These are phyloP conservation scores for Xylaria sp. DNA, from an alignment of 495 filamentous ascomycete species.

Conservation along the genomic window DNA sequence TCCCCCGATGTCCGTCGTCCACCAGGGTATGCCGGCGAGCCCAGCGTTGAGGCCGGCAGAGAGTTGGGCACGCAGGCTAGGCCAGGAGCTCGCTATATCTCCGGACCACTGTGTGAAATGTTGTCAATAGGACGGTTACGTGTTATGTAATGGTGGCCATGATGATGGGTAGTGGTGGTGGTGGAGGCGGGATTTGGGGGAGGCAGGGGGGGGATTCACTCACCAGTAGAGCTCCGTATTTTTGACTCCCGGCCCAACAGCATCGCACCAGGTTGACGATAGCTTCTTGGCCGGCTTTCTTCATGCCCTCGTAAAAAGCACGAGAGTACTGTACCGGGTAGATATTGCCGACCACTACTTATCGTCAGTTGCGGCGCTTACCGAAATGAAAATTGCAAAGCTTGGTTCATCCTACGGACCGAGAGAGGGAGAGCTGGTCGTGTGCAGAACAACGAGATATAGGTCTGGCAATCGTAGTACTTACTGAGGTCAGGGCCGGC, in stretches of 20 bases:
- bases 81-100: conserved; percentile 64
- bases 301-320: conserved; percentile 64
- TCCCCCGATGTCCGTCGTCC: conserved; percentile 67
- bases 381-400: background rate
- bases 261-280: conserved; percentile 65
- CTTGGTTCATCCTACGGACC: background rate
- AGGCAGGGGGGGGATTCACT: background rate
- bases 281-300: conserved; percentile 39
- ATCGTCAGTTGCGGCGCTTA: background rate
- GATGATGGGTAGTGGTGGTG: too few species aligned
- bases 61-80: conserved; percentile 61
- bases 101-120: conserved; percentile 53
- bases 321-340: conserved; percentile 62
- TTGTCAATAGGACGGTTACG: background rate
- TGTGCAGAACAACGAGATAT: background rate
- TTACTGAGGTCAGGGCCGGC: conserved; percentile 54
- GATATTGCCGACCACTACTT: conserved; percentile 57
- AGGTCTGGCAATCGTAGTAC: background rate
- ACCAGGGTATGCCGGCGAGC: conserved; percentile 63
- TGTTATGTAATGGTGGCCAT: too few species aligned
- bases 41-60: conserved; percentile 66
- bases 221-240: conserved; percentile 62
- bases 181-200: too few species aligned
- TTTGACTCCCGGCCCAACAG: conserved; percentile 66
- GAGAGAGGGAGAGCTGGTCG: background rate